Base-by-base conservation (phyloP, 2,329 filamentous ascomycete species). In the Penicillium psychrosexuale region DNA sequence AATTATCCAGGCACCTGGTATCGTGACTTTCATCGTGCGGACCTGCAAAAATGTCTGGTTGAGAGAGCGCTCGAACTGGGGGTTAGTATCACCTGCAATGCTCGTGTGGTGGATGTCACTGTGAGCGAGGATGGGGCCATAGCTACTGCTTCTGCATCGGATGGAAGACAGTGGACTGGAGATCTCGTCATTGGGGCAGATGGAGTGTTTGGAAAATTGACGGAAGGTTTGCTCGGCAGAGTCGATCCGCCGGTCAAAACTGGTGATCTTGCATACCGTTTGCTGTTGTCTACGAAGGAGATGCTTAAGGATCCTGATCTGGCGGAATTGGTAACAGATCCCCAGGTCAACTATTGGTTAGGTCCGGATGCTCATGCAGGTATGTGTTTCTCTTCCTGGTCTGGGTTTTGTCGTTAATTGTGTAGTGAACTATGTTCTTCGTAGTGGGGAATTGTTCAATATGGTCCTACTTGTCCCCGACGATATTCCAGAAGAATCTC, bases 391-490 rank as follows among this genome's bases (percentile, higher is more conserved):
- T 6, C 3, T 17, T 11, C 5, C 3, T 12, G 2, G 0, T 45
- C 11, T 8, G 36, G 8, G 8, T 8, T 46, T 1, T 2, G 17
- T 28, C 31, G 11, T 47, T 61, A 48, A 60, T 37, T 31, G 5
- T 30, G 17, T 11, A 61, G 81, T 84, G 0, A 81, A 79, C 0
- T 89, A 88, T 66, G 83, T 84, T 0, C 70, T 89, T 49, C 77
- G 83, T 0, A 78, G 73, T 0, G 84, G 84, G 0, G 59, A 68
- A 15, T 49, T 68, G 1, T 69, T 69, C 34, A 69, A 69, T 31
- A 78, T 89, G 30, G 85, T 88, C 0, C 71, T 88, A 0, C 74
- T 88, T 0, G 80, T 83, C 1, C 86, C 86, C 0, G 86, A 89
- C 60, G 80, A 87, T 59, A 72, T 88, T 0, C 82, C 83, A 0